Evolutionary conservation across 805 yeast genomes (phyloP).

Genomic region (Cyberlindnera subsufficiens): DNA sequence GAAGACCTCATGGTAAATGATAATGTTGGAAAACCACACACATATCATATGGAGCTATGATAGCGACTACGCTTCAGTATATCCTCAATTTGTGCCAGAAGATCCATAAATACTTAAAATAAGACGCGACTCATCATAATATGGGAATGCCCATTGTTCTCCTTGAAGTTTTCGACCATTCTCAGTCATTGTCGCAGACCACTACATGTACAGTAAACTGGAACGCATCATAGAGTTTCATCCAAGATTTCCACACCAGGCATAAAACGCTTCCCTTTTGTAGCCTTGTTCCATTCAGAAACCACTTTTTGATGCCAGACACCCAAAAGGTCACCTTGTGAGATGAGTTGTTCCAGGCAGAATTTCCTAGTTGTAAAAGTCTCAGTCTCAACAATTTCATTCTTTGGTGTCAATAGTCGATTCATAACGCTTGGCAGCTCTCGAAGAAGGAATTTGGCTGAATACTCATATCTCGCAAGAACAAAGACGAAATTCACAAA

Average conservation of each 20-base stretch:
- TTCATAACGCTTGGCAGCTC: conserved; percentile 21
- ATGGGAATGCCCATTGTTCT: no score
- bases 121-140: no score
- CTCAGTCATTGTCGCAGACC: no score
- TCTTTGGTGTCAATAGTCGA: background rate
- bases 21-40: no score
- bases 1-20: no score
- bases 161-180: no score
- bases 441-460: conserved; percentile 9
- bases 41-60: no score
- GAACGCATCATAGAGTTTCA: conserved; percentile 3
- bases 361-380: conserved; percentile 13
- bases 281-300: conserved; percentile 8
- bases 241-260: conserved; percentile 10
- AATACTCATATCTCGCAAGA: conserved; percentile 8
- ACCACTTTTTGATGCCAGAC: conserved; percentile 17
- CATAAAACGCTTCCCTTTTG: conserved; percentile 9
- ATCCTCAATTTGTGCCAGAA: no score
- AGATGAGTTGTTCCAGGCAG: conserved; percentile 14
- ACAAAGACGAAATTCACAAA: conserved; percentile 11
- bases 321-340: conserved; percentile 2
- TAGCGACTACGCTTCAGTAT: no score
- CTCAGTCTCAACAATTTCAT: conserved; percentile 17
- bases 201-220: no score
- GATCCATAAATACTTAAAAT: no score